Percentiles rank a stretch among this genome's conserved stretches.
These are phyloP conservation scores for Athelia psychrophila DNA, from an alignment of 1,284 basidiomycete genomes.

Conservation along the genomic window DNA sequence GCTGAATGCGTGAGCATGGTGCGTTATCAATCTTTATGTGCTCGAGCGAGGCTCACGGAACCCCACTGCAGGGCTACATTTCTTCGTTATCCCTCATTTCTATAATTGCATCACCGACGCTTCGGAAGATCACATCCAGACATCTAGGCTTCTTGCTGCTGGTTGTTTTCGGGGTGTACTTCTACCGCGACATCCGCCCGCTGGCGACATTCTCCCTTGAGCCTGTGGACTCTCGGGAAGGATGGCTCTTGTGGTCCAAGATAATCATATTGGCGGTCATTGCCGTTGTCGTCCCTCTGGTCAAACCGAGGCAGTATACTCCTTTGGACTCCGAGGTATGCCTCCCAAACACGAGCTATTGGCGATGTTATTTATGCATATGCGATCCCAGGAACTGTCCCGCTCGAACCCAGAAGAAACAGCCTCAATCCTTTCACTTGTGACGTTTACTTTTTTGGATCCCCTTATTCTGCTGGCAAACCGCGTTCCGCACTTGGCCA, in stretches of 20 bases:
- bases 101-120: constrained; percentile 22
- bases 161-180: constrained; percentile 39
- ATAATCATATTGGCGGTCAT: constrained; percentile 28
- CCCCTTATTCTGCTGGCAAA: constrained; percentile 45
- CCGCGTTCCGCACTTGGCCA: constrained; percentile 37
- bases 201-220: constrained; percentile 42
- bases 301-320: constrained; percentile 39
- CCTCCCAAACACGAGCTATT: neutral
- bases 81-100: constrained; percentile 28
- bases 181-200: constrained; percentile 64
- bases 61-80: constrained; percentile 22
- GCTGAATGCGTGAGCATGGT: neutral
- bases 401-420: constrained; percentile 61
- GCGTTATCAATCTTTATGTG: neutral
- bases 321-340: constrained; percentile 42
- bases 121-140: constrained; percentile 25
- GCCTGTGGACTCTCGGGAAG: constrained; percentile 32
- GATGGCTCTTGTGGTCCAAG: constrained; percentile 35
- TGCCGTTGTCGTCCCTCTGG: constrained; percentile 34
- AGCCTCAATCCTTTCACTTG: constrained; percentile 52
- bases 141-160: constrained; percentile 36
- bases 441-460: constrained; percentile 60
- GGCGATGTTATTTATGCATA: neutral
- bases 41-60: neutral
- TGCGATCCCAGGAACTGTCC: constrained; percentile 40